Base-by-base conservation (phyloP, 225 moss, liverwort and hornwort species). In the Thuidium tamariscinum region DNA sequence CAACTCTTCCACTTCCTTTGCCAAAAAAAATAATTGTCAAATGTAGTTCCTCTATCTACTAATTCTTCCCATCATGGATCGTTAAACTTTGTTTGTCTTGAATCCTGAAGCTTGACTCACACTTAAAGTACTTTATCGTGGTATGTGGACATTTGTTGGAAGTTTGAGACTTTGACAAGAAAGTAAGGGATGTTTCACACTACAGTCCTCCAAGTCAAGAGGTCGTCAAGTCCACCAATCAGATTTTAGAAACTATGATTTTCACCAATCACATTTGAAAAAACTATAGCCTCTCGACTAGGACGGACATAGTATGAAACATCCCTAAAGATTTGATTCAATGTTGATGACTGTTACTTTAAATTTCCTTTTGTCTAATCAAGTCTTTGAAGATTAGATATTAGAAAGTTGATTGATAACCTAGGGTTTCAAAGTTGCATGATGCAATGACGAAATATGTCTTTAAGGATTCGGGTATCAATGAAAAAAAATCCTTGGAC, bases 91-190 rank as follows among this genome's bases (percentile, higher is more conserved):
- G 5, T 36, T n/a, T n/a, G 65, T 36, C 11, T 66, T 36, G 2
- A 66, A 36, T 6, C 36, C 0, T 36, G 10, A 10, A n/a, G n/a
- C 18, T 36, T 0, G 10, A 1, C 21, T 2, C 10, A 66, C 11
- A 4, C n/a, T 20, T 66, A 11, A 20, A 20, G 11, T 19, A 21
- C 36, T 36, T 66, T 36, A 11, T 20, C 1, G 6, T 11, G 11
- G 3, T 21, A 20, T 66, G 4, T 22, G 0, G 37, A 23, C 2
- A 67, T 67, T 0, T 0, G 1, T 37, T 37, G 1, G 7, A 67
- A 22, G 37, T 67, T 37, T 37, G 37, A 37, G 23, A 22, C 13
- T 22, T 67, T 37, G 4, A 23, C 4, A 22, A 12, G 1, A 67
- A 0, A 5, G 3, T 22, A 7, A 20, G 2, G 66, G 5, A n/a